Percentiles rank a stretch among this genome's conserved stretches.
These are phyloP conservation scores for Endoconidiophora polonica DNA, from an alignment of 2,329 filamentous ascomycete genomes.

Conservation along the genomic window DNA sequence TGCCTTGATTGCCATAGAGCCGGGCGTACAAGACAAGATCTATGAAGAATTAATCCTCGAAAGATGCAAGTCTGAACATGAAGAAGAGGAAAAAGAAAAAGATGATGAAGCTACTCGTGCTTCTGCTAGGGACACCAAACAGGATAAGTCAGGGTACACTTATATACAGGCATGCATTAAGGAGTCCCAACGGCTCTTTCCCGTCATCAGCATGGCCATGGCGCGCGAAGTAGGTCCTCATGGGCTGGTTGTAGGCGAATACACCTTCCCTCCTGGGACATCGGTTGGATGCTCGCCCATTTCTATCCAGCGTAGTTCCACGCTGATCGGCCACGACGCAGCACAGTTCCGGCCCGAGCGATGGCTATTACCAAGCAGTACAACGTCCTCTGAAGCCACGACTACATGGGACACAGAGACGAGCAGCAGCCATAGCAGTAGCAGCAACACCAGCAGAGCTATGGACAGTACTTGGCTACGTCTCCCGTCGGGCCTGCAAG, in stretches of 20 bases:
- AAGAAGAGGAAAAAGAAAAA: background rate
- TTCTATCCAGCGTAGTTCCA: slow-evolving; percentile 31
- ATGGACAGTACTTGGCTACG: background rate
- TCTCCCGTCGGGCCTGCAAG: slow-evolving; percentile 3
- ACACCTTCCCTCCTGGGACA: slow-evolving; percentile 27
- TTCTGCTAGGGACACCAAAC: background rate
- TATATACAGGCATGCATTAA: slow-evolving; percentile 28
- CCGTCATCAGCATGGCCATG: slow-evolving; percentile 35
- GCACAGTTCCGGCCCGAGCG: slow-evolving; percentile 28
- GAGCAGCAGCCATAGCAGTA: no score
- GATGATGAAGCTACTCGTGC: background rate
- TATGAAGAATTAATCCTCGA: slow-evolving; percentile 15
- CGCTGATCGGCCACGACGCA: slow-evolving; percentile 32
- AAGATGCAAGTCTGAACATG: background rate
- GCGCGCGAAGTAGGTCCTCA: slow-evolving; percentile 27
- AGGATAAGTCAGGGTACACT: slow-evolving; percentile 18
- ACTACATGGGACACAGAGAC: background rate
- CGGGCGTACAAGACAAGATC: slow-evolving; percentile 20
- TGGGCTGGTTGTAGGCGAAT: slow-evolving; percentile 24
- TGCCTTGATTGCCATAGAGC: slow-evolving; percentile 28
- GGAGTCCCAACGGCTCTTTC: slow-evolving; percentile 33
- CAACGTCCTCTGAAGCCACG: background rate
- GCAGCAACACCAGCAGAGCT: no score
- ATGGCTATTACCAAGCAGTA: slow-evolving; percentile 23
- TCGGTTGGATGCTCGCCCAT: slow-evolving; percentile 35